Evolutionary conservation across 257 asterid genomes (phyloP).

Genomic region (Scutellaria galericulata): DNA sequence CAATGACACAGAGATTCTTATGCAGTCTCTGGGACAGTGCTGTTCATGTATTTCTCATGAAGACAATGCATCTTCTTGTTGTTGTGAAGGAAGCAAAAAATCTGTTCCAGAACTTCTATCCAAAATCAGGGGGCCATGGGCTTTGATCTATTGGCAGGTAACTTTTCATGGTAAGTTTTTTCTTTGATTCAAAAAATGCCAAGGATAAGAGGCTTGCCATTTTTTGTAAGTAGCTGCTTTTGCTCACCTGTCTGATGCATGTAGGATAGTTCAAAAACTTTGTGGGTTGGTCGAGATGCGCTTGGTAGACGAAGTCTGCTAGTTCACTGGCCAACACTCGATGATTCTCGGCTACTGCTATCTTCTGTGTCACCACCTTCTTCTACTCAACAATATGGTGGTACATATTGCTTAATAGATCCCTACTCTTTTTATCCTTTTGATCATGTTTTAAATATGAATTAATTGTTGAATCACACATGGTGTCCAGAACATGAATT

Average conservation of each 20-base stretch:
- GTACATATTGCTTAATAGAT: constrained; percentile 42
- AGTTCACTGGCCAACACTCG: constrained; percentile 88
- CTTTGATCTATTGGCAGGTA: constrained; percentile 98
- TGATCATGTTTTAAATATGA: background rate
- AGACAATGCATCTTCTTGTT: constrained; percentile 38
- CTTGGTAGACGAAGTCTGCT: constrained; percentile 96
- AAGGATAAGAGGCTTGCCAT: constrained; percentile 18
- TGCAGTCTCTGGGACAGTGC: constrained; percentile 70
- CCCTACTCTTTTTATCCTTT: constrained; percentile 10
- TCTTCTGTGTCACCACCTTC: constrained; percentile 87
- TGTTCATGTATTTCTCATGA: constrained; percentile 57
- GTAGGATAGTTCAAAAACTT: constrained; percentile 77
- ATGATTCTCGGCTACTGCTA: constrained; percentile 77
- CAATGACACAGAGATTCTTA: constrained; percentile 81
- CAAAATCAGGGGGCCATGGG: constrained; percentile 95
- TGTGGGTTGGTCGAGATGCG: constrained; percentile 99
- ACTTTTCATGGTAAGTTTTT: constrained; percentile 82
- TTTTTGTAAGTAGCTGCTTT: constrained; percentile 24
- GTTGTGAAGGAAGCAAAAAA: constrained; percentile 48
- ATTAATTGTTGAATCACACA: background rate
- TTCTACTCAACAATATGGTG: constrained; percentile 48
- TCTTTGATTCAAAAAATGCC: constrained; percentile 34
- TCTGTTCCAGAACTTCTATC: constrained; percentile 81
- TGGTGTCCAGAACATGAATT: background rate
- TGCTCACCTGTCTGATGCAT: constrained; percentile 41